Percentiles rank a stretch among this genome's conserved stretches.
phyloP scores from a whole-genome alignment of 2,329 filamentous ascomycete species.

The Chaetomium olivaceum region DNA sequence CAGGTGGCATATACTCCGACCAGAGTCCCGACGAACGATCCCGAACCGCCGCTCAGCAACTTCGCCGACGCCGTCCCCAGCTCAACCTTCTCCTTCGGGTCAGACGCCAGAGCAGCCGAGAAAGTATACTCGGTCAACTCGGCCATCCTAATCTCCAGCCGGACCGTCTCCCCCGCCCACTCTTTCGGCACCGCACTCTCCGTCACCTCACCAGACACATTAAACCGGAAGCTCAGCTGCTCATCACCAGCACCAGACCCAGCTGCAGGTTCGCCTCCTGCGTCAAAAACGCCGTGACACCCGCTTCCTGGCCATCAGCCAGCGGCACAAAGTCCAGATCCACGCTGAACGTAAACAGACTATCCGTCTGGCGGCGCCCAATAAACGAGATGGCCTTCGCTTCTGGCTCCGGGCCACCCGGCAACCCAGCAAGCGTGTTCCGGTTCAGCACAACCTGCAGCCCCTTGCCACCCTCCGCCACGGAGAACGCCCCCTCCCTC shows the following conservation, averaged over 20 bases:
- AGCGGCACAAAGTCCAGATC: slow-evolving; percentile 36
- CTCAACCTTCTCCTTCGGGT: slow-evolving; percentile 26
- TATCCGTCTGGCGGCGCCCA: slow-evolving; percentile 38
- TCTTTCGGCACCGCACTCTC: slow-evolving; percentile 30
- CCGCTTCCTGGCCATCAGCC: slow-evolving; percentile 37
- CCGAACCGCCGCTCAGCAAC: slow-evolving; percentile 39
- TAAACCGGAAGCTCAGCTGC: slow-evolving; percentile 32
- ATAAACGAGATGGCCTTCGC: slow-evolving; percentile 36
- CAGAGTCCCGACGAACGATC: slow-evolving; percentile 39
- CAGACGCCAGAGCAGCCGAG: slow-evolving; percentile 31
- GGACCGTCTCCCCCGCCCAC: slow-evolving; percentile 34
- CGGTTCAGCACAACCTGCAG: slow-evolving; percentile 35
- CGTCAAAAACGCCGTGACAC: slow-evolving; percentile 40
- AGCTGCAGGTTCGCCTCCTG: slow-evolving; percentile 39
- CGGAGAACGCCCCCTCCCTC: slow-evolving; percentile 31
- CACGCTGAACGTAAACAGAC: slow-evolving; percentile 38
- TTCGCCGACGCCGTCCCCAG: slow-evolving; percentile 36
- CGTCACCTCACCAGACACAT: slow-evolving; percentile 15
- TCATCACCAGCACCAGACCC: slow-evolving; percentile 32
- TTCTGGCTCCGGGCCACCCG: slow-evolving; percentile 22
- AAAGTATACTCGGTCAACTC: slow-evolving; percentile 38
- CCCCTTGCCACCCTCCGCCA: slow-evolving; percentile 30
- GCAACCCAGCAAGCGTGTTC: slow-evolving; percentile 35
- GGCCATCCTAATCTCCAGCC: slow-evolving; percentile 36
- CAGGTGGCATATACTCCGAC: slow-evolving; percentile 42